Evolutionary conservation across 2,329 filamentous ascomycete genomes (phyloP), one percentile per base, ranked within the genome.

Genomic region (Neofusicoccum sp.): DNA sequence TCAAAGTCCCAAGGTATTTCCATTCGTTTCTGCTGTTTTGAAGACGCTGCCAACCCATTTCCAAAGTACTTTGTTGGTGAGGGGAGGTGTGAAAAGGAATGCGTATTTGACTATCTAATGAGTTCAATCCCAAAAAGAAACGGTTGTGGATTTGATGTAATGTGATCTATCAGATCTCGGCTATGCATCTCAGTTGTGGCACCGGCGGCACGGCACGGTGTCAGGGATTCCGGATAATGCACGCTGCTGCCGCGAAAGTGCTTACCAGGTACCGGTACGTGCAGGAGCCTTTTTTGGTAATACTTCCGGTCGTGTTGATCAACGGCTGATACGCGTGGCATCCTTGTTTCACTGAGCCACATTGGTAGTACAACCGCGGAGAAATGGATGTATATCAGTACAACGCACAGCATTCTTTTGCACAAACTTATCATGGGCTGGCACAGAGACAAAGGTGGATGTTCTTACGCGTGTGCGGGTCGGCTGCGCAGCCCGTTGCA

Each of bases 151-250:
- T 12, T 12, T 24, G 14, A n/a, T 4, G 36, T 33, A 28, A 58
- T 58, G 54, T 44, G 54, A 58, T 12, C 11, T 33, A 20, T 58
- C 41, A n/a, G 54, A 58, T 58, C 41, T 47, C 54, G 41, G 54
- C 41, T 30, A 58, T 58, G 54, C 54, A 47, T 9, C 28, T 43
- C 9, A 14, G 51, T 28, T 30, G 34, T 30, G 34, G 14, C 28
- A 14, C 45, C 45, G 45, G 30, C 28, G n/a, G 26, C 9, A 16
- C 49, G 34, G 34, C 33, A 38, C 33, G 24, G 11, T 30, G 4
- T 7, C 34, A 11, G 34, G 6, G 16, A 41, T 14, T 36, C 34
- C 20, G 44, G 12, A 24, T 8, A n/a, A 41, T 28, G 49, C 49
- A 41, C 8, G 47, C 7, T 28, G 9, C 48, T 20, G 48, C 33